Percentiles rank a stretch among this genome's conserved stretches.
Evolutionary conservation across 2,329 filamentous ascomycete species (phyloP).

Genomic region (Truncatella angustata): DNA sequence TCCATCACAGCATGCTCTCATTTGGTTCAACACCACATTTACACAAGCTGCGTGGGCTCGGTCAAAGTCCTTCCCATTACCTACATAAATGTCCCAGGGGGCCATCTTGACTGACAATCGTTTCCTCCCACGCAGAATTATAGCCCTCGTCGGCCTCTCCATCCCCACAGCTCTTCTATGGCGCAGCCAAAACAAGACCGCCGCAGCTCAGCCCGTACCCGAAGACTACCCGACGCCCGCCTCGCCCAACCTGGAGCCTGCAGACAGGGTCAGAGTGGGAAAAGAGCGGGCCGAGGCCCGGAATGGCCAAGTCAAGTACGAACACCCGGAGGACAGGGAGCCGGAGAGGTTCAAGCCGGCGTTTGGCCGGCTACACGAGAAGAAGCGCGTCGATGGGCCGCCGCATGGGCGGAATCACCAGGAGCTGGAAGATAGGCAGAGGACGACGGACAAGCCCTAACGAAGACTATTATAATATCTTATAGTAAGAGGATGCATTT

Average conservation of each 20-base stretch:
- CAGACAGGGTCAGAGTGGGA: background rate
- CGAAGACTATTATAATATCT: too few species aligned
- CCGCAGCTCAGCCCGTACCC: background rate
- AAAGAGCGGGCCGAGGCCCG: background rate
- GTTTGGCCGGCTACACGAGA: conserved; percentile 9
- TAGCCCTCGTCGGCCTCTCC: conserved; percentile 8
- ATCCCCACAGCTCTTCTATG: conserved; percentile 5
- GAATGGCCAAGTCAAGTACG: background rate
- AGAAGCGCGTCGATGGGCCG: conserved; percentile 12
- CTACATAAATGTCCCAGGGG: background rate
- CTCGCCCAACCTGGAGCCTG: conserved; percentile 5
- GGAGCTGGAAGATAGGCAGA: conserved; percentile 4
- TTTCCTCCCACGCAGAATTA: background rate
- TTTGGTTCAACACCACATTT: background rate
- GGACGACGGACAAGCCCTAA: too few species aligned
- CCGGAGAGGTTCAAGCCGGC: conserved; percentile 12
- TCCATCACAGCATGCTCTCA: background rate
- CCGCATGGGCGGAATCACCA: conserved; percentile 12
- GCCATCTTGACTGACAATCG: background rate
- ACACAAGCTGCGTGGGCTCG: background rate
- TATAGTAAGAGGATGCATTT: too few species aligned
- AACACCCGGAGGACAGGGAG: conserved; percentile 10
- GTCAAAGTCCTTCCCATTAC: background rate
- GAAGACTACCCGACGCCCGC: background rate
- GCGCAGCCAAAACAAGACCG: background rate